Evolutionary conservation across 139 green algal species (phyloP).

Genomic region (Chlamydomonas schloesseri): DNA sequence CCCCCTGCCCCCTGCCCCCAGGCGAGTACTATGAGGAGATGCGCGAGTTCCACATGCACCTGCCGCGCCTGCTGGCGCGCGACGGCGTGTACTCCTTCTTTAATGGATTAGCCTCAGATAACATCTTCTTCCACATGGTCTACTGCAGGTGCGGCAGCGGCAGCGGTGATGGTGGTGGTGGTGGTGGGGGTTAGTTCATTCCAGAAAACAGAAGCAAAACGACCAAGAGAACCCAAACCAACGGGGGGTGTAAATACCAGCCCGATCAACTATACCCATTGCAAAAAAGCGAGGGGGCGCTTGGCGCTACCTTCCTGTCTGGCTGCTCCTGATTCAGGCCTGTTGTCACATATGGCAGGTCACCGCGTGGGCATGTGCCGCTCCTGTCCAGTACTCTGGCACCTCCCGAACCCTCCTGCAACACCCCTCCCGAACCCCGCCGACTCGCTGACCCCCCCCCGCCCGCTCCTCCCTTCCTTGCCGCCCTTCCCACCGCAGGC

Average conservation of each 20-base stretch:
- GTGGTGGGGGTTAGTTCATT: not conserved
- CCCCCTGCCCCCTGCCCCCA: not conserved
- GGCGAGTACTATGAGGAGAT: slow-evolving; percentile 88
- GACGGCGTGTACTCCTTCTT: slow-evolving; percentile 96
- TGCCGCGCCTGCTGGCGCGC: slow-evolving; percentile 82
- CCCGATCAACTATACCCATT: not conserved
- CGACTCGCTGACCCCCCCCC: no score
- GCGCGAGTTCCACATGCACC: slow-evolving; percentile 73
- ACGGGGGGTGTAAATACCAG: slow-evolving; percentile 56
- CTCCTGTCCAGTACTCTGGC: no score
- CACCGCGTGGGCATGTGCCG: no score
- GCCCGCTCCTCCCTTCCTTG: no score
- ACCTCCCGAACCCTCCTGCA: no score
- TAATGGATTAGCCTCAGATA: slow-evolving; percentile 83
- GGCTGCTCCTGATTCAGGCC: no score
- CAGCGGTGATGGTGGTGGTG: no score
- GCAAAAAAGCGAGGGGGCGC: no score
- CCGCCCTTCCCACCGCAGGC: slow-evolving; percentile 29
- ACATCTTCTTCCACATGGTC: slow-evolving; percentile 93
- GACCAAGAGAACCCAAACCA: no score
- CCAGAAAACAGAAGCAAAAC: not conserved
- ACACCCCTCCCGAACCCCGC: no score
- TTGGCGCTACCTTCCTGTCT: no score
- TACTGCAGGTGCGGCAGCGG: not conserved
- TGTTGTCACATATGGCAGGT: no score